Evolutionary conservation across 306 rosid genomes (phyloP).

Genomic region (Rubus idaeus): DNA sequence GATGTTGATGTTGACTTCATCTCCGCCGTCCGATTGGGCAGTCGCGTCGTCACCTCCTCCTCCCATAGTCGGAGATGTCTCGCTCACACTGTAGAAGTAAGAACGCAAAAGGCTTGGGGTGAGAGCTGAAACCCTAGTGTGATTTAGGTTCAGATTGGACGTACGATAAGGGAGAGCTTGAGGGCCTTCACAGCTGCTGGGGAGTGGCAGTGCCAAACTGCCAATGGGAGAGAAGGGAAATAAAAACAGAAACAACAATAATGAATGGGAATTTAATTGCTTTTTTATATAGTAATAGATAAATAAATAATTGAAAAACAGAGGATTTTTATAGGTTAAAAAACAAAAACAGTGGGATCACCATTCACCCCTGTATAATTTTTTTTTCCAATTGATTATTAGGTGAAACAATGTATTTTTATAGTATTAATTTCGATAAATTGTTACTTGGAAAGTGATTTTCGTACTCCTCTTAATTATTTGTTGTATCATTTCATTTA

Average conservation of each 20-base stretch:
- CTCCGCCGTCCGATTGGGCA: conserved; percentile 31
- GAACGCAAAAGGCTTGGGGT: not conserved
- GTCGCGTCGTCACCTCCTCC: conserved; percentile 57
- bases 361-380: too few species aligned
- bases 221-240: conserved; percentile 9
- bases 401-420: too few species aligned
- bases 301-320: not conserved
- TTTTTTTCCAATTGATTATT: too few species aligned
- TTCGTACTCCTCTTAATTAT: too few species aligned
- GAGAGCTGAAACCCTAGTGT: conserved; percentile 20
- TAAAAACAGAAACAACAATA: not conserved
- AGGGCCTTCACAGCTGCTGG: not conserved
- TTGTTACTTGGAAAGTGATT: too few species aligned
- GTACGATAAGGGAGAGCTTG: conserved; percentile 9
- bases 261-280: not conserved
- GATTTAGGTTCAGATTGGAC: conserved; percentile 7
- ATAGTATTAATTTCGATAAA: too few species aligned
- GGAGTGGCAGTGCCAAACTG: conserved; percentile 8
- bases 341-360: not conserved
- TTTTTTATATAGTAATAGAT: not conserved
- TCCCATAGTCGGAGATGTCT: conserved; percentile 49
- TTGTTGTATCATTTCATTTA: too few species aligned
- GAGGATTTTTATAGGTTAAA: not conserved
- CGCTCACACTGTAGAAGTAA: too few species aligned
- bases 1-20: conserved; percentile 54